Evolutionary conservation across 805 yeast genomes (phyloP).

Genomic region (Ogataea pignaliae): DNA sequence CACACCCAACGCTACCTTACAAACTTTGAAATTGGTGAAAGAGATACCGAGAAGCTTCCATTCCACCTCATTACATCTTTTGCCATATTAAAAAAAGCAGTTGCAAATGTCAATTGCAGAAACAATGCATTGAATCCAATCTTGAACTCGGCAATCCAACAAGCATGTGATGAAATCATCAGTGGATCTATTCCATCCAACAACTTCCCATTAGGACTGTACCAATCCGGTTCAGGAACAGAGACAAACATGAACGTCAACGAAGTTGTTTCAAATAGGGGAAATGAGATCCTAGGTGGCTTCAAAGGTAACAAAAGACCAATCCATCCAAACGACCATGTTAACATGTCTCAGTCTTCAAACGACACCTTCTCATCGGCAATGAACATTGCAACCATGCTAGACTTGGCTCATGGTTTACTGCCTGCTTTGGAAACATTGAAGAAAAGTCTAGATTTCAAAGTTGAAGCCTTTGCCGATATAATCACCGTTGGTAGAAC

Average conservation of each 20-base stretch:
- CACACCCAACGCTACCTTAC: conserved; percentile 91
- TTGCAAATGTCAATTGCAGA: conserved; percentile 82
- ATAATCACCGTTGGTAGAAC: conserved; percentile 98
- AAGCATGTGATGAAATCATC: conserved; percentile 90
- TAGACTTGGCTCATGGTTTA: conserved; percentile 67
- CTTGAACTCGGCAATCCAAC: conserved; percentile 75
- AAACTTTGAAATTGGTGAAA: conserved; percentile 88
- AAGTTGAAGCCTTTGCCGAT: conserved; percentile 73
- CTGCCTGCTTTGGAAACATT: conserved; percentile 76
- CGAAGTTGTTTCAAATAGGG: conserved; percentile 95
- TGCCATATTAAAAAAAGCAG: conserved; percentile 88
- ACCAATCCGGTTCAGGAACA: conserved; percentile 98
- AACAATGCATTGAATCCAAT: conserved; percentile 81
- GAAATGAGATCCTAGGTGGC: conserved; percentile 92
- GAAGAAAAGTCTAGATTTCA: conserved; percentile 68
- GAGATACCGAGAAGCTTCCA: conserved; percentile 85
- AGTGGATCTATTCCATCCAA: conserved; percentile 76
- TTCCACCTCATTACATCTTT: conserved; percentile 83
- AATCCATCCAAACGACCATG: conserved; percentile 97
- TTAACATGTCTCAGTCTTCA: conserved; percentile 96
- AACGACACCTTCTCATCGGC: conserved; percentile 98
- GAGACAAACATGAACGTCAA: conserved; percentile 98
- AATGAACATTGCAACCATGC: conserved; percentile 97
- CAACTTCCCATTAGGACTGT: conserved; percentile 95
- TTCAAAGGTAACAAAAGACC: conserved; percentile 83